phyloP scores from a whole-genome alignment of 2,329 filamentous ascomycete genomes.

The Coniochaeta sp. region DNA sequence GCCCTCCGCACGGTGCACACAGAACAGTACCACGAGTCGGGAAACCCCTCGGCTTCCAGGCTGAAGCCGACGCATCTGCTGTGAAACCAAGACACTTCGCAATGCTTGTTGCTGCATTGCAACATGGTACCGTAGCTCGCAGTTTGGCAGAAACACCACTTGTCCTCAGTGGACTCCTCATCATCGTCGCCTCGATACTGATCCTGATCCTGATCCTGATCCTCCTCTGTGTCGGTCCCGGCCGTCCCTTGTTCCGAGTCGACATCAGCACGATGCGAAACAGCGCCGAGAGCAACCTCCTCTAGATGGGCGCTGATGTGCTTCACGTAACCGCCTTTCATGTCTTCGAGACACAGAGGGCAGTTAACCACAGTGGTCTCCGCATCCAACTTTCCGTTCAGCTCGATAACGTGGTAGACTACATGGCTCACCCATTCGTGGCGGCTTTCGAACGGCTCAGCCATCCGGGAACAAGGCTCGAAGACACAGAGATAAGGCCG shows the following conservation, averaged over 20 bases:
- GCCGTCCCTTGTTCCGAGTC: not conserved
- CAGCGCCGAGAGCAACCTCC: not conserved
- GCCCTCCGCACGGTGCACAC: too few species aligned
- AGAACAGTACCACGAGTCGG: too few species aligned
- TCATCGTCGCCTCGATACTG: not conserved
- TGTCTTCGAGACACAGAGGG: not conserved
- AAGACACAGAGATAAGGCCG: constrained; percentile 1
- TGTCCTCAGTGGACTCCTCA: too few species aligned
- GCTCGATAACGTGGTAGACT: not conserved
- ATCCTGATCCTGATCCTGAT: too few species aligned
- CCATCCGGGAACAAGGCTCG: not conserved
- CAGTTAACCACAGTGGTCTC: not conserved
- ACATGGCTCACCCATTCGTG: not conserved
- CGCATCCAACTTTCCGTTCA: not conserved
- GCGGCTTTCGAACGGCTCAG: not conserved
- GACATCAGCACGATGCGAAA: not conserved
- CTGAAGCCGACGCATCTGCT: too few species aligned
- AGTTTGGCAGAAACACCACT: too few species aligned
- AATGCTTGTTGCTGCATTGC: too few species aligned
- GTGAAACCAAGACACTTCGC: too few species aligned
- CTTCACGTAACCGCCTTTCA: not conserved
- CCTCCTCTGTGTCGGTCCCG: not conserved
- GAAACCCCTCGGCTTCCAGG: too few species aligned
- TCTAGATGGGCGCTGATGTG: not conserved
- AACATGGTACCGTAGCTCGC: too few species aligned